Base-by-base conservation (phyloP, 306 rosid genomes). In the Vigna unguiculata region DNA sequence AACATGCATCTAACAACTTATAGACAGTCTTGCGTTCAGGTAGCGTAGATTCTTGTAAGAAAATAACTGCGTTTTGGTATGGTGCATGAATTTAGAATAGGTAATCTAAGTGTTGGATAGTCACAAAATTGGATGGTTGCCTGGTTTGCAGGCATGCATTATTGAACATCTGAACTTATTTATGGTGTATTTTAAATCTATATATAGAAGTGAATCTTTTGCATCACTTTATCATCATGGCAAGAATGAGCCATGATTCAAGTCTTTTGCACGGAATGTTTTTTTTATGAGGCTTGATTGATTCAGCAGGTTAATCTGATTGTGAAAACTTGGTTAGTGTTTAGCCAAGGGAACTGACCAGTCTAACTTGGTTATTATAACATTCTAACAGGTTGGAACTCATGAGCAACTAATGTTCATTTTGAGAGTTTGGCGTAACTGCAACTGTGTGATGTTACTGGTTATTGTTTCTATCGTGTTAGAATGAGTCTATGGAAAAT, bases 11-110 rank as follows among this genome's bases (percentile, higher is more conserved):
- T 16, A 49, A 53, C 19, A 28, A 64, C n/a, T 21, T 54, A 7
- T 22, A 71, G 55, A 28, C 55, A 82, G 64, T 71, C 64, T 41
- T 78, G 55, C 76, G 82, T 77, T 69, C 55, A 14, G 59, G 59
- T 41, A 17, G 72, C 63, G 2, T 62, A 36, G 78, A 32, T 61
- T 41, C 71, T 34, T 0, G 9, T 46, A 32, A 69, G 17, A 52
- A 65, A 63, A 54, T 79, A 70, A 57, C 43, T 52, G 36, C 20
- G 41, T 72, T 77, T 75, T 32, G n/a, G 17, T 68, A 20, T 28
- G 80, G 81, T 53, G 90, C 71, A 49, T 60, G 83, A 64, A 61
- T 78, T 78, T 67, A 71, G 79, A 82, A 70, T 73, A 58, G 24
- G 63, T 63, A 46, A 55, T 52, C 64, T 69, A 38, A 74, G 20